Evolutionary conservation across 257 asterid genomes (phyloP), one percentile per base, ranked within the genome.

Genomic region (Thymus mandschuricus): DNA sequence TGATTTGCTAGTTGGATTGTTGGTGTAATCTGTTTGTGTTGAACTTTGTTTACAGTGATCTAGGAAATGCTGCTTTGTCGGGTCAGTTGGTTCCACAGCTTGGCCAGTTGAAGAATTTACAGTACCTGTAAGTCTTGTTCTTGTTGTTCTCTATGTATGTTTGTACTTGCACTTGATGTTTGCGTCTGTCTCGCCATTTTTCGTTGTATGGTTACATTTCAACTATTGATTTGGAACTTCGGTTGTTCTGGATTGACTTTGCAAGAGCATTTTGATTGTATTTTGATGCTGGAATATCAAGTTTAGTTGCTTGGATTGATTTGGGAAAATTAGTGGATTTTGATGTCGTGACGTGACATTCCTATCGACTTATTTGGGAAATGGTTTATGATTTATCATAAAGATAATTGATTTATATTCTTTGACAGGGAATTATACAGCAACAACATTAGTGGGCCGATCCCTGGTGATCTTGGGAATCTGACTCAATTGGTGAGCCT

Each of bases 401-500:
- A 33, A 48, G 34, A 13, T 51, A 54, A 49, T 64, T 71, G 46
- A 30, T 68, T 82, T 64, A 12, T 73, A 64, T 70, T 27, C 49
- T 74, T 31, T 69, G 69, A 69, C 81, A 94, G 99, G 95, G 99
- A 94, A 82, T 89, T 94, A 30, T 91, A 94, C 80, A 94, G 98
- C 77, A 94, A 94, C 73, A 94, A 91, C 79, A 94, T 94, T 40
- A 91, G 81, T 59, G 99, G 99, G 70, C 77, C 86, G 40, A 82
- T 94, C 68, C 99, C 99, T 2, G 73, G 81, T 67, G 98, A 94
- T 80, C 96, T 94, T 62, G 99, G 99, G 45, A 94, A 94, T 73
- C 89, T 94, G 81, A 94, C 99, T 56, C 91, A 91, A 83, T 82
- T 94, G 90, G 97, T 91, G 88, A 94, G 98, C 92, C 78, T 94